These are phyloP conservation scores for Datura wrightii DNA, from an alignment of 257 asterid genomes.

Conservation along the genomic window DNA sequence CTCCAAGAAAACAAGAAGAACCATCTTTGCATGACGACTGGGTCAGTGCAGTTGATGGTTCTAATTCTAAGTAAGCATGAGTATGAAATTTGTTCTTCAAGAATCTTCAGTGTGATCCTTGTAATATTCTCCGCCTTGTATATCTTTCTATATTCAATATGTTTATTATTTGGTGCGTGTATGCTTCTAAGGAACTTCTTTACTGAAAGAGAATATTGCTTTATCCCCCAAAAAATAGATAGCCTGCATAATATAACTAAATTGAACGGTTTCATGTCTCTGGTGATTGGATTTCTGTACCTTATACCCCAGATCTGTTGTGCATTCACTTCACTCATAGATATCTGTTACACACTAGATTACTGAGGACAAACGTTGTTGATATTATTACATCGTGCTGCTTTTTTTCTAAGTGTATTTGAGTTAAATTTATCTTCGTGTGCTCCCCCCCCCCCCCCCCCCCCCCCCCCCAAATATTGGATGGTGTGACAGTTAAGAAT, in stretches of 20 bases:
- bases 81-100: neutral
- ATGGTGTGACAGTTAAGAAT: neutral
- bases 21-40: conserved; percentile 90
- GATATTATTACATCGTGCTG: neutral
- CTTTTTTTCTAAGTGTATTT: neutral
- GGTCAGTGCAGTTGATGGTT: conserved; percentile 98
- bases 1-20: conserved; percentile 80
- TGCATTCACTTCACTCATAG: conserved; percentile 16
- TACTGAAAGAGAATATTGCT: neutral
- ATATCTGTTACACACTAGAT: neutral
- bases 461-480: neutral
- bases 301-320: neutral
- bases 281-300: neutral
- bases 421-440: neutral
- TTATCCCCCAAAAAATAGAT: neutral
- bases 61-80: conserved; percentile 65
- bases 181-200: neutral
- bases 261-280: neutral
- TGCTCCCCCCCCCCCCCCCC: neutral
- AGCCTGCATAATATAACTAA: neutral
- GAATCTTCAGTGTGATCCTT: neutral
- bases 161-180: neutral
- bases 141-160: neutral
- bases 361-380: neutral
- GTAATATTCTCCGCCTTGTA: neutral